A percentile compares a stretch with the other conserved stretches of the same genome.
These are phyloP conservation scores for Candida palmyrensis DNA, from an alignment of 805 yeast genomes.

Conservation along the genomic window DNA sequence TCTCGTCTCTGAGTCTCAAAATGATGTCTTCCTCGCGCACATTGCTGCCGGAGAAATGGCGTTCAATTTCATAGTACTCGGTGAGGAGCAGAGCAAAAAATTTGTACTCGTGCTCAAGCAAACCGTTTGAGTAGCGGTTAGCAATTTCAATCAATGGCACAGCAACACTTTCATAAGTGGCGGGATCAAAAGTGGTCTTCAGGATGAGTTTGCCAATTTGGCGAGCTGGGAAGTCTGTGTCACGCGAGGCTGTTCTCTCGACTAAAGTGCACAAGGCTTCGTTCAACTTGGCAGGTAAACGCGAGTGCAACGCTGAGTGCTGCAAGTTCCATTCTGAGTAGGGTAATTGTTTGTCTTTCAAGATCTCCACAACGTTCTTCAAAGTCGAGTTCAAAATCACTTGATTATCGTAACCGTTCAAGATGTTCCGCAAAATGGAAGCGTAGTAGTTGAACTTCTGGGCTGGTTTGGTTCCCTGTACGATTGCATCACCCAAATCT, in stretches of 20 bases:
- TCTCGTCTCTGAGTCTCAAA: conserved; percentile 80
- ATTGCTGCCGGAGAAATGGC: conserved; percentile 69
- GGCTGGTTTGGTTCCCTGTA: conserved; percentile 79
- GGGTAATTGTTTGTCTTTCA: conserved; percentile 80
- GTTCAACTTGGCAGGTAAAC: conserved; percentile 79
- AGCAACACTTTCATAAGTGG: conserved; percentile 47
- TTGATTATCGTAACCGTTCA: conserved; percentile 92
- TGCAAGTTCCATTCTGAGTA: conserved; percentile 87
- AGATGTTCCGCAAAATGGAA: conserved; percentile 66
- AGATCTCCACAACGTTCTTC: conserved; percentile 61
- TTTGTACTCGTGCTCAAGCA: conserved; percentile 76
- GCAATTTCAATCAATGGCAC: conserved; percentile 75
- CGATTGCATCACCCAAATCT: conserved; percentile 74
- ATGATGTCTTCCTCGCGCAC: conserved; percentile 86
- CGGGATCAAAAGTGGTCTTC: conserved; percentile 49
- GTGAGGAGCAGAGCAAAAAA: conserved; percentile 66
- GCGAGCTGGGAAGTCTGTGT: conserved; percentile 90
- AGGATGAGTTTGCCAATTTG: conserved; percentile 70
- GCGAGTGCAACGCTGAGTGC: conserved; percentile 85
- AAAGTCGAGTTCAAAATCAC: conserved; percentile 85
- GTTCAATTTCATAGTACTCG: conserved; percentile 75
- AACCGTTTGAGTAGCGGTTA: conserved; percentile 63
- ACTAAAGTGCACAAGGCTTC: conserved; percentile 58
- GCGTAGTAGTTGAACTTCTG: conserved; percentile 62
- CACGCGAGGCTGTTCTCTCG: conserved; percentile 58